Evolutionary conservation across 1,284 basidiomycete species (phyloP).

Genomic region (Caloboletus inedulis): DNA sequence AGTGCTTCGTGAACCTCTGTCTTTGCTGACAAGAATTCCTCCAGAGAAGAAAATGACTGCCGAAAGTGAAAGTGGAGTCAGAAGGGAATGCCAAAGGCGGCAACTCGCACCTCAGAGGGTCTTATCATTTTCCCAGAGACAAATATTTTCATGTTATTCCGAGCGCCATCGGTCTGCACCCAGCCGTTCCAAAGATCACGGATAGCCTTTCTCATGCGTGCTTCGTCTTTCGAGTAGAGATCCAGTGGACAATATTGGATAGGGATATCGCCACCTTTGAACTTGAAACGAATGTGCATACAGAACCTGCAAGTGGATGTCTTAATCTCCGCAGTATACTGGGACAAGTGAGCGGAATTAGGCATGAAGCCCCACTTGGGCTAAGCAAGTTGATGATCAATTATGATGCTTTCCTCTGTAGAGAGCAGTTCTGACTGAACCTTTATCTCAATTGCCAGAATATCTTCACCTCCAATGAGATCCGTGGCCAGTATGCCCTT

Average conservation of each 20-base stretch:
- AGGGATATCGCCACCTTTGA: conserved; percentile 39
- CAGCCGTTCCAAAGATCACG: conserved; percentile 71
- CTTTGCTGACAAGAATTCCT: conserved; percentile 16
- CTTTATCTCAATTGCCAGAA: conserved; percentile 84
- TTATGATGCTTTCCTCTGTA: neutral
- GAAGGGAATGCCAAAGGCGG: neutral
- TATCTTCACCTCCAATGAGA: conserved; percentile 54
- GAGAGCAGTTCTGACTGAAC: conserved; percentile 36
- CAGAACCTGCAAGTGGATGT: conserved; percentile 78
- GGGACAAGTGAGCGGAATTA: conserved; percentile 52
- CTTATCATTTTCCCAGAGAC: conserved; percentile 56
- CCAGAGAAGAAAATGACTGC: conserved; percentile 14
- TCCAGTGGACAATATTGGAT: conserved; percentile 81
- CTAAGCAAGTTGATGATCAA: conserved; percentile 39
- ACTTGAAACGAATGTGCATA: conserved; percentile 71
- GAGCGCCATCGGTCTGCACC: conserved; percentile 54
- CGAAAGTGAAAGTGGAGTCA: neutral
- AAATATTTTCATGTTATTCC: conserved; percentile 84
- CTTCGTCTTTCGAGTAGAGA: conserved; percentile 68
- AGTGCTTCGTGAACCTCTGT: conserved; percentile 42
- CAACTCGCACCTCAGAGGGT: conserved; percentile 56
- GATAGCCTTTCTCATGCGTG: conserved; percentile 63
- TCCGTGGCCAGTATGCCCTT: conserved; percentile 73
- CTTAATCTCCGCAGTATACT: conserved; percentile 59
- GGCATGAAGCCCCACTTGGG: conserved; percentile 96